Conservation (phyloP, 2,329 filamentous ascomycete genomes). For the Colletotrichum karsti region DNA sequence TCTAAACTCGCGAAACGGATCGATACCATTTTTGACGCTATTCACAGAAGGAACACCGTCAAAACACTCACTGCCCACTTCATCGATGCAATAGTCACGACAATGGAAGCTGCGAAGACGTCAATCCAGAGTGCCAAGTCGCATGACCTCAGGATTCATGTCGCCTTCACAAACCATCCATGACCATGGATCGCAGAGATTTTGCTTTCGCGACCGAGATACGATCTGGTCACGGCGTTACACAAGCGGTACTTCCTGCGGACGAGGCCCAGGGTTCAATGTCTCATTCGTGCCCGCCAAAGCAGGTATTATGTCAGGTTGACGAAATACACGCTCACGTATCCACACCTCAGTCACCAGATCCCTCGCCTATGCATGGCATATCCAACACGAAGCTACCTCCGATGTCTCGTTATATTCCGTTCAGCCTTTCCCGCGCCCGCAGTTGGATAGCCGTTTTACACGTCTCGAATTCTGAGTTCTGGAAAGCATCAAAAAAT, state of each 20-base stretch:
- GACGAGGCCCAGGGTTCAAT: not conserved
- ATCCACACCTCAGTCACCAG: slow-evolving; percentile 2
- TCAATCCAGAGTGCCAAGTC: not conserved
- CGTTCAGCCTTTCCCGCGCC: not conserved
- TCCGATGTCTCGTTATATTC: not conserved
- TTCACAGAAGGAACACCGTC: not conserved
- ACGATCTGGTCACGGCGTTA: not conserved
- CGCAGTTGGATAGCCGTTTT: not conserved
- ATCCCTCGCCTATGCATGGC: not conserved
- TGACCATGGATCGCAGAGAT: not conserved
- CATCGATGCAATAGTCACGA: not conserved
- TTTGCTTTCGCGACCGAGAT: not conserved
- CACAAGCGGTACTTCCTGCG: not conserved
- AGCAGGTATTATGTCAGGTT: slow-evolving; percentile 5
- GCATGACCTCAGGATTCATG: not conserved
- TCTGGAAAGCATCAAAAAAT: not conserved
- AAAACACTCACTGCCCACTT: not conserved
- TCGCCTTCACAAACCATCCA: not conserved
- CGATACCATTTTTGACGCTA: not conserved
- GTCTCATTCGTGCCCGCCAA: not conserved
- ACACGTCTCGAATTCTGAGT: not conserved
- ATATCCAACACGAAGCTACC: not conserved
- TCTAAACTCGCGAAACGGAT: not conserved
- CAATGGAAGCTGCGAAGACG: not conserved
- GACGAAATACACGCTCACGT: not conserved